These are phyloP conservation scores for Reticulascus tulasneorum DNA, from an alignment of 2,329 filamentous ascomycete genomes.

Conservation along the genomic window DNA sequence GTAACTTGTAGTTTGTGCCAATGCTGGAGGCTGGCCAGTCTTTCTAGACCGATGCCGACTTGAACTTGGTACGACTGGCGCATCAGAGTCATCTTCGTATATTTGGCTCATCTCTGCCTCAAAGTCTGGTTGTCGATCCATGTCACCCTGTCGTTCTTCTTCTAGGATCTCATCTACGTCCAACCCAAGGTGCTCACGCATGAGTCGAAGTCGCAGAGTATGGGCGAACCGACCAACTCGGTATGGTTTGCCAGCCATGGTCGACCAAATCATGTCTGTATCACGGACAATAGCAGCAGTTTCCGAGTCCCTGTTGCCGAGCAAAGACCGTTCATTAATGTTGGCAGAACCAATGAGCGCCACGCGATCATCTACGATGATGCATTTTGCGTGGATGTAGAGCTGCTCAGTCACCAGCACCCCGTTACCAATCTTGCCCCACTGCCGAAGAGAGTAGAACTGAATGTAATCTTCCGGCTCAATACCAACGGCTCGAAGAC, in stretches of 20 bases:
- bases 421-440: constrained; percentile 86
- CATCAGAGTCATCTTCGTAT: constrained; percentile 46
- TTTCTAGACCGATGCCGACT: too few relatives aligned
- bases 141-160: constrained; percentile 66
- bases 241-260: constrained; percentile 87
- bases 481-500: constrained; percentile 73
- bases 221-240: constrained; percentile 90
- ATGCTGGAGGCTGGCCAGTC: constrained; percentile 2
- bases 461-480: constrained; percentile 93
- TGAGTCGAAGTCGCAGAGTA: constrained; percentile 84
- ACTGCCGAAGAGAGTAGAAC: constrained; percentile 88
- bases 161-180: constrained; percentile 90
- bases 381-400: constrained; percentile 96
- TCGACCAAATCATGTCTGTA: constrained; percentile 86
- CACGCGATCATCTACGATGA: constrained; percentile 90
- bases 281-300: constrained; percentile 86
- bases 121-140: constrained; percentile 52
- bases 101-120: constrained; percentile 60
- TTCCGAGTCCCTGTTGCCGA: constrained; percentile 89
- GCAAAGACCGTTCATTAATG: constrained; percentile 96
- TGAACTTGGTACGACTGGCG: constrained; percentile 9
- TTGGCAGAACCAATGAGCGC: constrained; percentile 96
- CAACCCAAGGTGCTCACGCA: constrained; percentile 95
- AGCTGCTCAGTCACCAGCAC: constrained; percentile 89
- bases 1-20: constrained; percentile 49